Base-by-base conservation (phyloP, 2,329 filamentous ascomycete species). In the Sporothrix euskadiensis region DNA sequence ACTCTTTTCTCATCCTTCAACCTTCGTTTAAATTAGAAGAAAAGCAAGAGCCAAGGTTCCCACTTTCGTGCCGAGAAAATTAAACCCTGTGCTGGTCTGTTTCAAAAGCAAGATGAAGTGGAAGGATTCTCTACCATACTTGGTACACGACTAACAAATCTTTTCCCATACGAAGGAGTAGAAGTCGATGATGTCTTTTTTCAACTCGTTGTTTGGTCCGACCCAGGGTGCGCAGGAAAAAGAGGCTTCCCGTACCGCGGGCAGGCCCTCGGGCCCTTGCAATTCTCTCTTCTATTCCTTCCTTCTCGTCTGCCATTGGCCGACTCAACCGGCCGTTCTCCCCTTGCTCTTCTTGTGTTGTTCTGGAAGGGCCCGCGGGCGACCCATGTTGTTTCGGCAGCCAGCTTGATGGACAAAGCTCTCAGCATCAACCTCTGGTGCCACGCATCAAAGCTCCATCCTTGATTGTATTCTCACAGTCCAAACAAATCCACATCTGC, bases 31-130 rank as follows among this genome's bases (percentile, higher is more conserved):
- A 30, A 3, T 30, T 30, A 9, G 44, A 19, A 19, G 44, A 49
- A 49, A 19, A 49, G 14, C 44, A 49, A 49, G 35, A 65, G 3
- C 41, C 63, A 52, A 35, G 63, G 16, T 68, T 52, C 44, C 65
- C 44, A 35, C 65, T 19, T 66, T 49, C 65, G 14, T 52, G 47
- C 44, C 65, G 16, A 68, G 14, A 2, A 65, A 47, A 49, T 19
- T 14, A 16, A 49, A 44, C 39, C 61, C 41, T 49, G 41, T 19
- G 16, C 32, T 41, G 61, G 61, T 52, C 65, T 49, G 65, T 68
- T 68, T 68, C 65, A 68, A 52, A 68, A 68, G 44, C 65, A 68
- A 68, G 65, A 68, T 52, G 44, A 52, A 35, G 61, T 19, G 39
- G 39, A 26, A 35, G 44, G n/a, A 56, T 10, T 56, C 52, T 56